phyloP scores from a whole-genome alignment of 2,329 filamentous ascomycete species.

The Sordariomycetes sp. region DNA sequence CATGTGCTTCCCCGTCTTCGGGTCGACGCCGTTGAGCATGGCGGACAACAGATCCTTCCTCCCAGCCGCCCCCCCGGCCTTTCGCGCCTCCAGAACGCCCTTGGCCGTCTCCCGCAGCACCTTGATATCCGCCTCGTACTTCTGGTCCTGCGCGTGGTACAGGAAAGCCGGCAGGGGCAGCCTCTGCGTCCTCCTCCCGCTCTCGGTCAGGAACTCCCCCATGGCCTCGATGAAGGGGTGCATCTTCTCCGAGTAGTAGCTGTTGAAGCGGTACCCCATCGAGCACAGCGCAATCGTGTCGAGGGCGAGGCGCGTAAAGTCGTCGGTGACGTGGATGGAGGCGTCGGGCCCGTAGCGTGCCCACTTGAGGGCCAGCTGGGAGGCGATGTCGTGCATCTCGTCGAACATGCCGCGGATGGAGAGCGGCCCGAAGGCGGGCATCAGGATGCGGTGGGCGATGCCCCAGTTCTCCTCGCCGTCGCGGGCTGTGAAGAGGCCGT shows the following conservation, averaged over 20 bases:
- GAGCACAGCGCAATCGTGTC: slow-evolving; percentile 59
- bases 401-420: slow-evolving; percentile 56
- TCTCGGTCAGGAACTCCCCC: slow-evolving; percentile 47
- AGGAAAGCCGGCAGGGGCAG: slow-evolving; percentile 30
- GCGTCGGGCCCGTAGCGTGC: slow-evolving; percentile 45
- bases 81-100: slow-evolving; percentile 47
- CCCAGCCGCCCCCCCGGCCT: slow-evolving; percentile 26
- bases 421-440: slow-evolving; percentile 58
- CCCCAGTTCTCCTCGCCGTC: slow-evolving; percentile 48
- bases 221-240: slow-evolving; percentile 61
- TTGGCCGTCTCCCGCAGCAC: slow-evolving; percentile 39
- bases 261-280: slow-evolving; percentile 66
- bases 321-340: slow-evolving; percentile 46
- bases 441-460: slow-evolving; percentile 50
- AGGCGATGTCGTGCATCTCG: slow-evolving; percentile 55
- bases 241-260: slow-evolving; percentile 53
- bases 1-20: slow-evolving; percentile 52
- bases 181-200: slow-evolving; percentile 32
- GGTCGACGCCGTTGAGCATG: slow-evolving; percentile 56
- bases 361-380: slow-evolving; percentile 55
- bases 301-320: slow-evolving; percentile 60
- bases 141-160: slow-evolving; percentile 30
- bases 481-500: slow-evolving; percentile 51
- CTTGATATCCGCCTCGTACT: slow-evolving; percentile 40
- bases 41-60: slow-evolving; percentile 56